These are phyloP conservation scores for Neovahlkampfia damariscottae DNA, from an alignment of 78 protist genomes.

Conservation along the genomic window DNA sequence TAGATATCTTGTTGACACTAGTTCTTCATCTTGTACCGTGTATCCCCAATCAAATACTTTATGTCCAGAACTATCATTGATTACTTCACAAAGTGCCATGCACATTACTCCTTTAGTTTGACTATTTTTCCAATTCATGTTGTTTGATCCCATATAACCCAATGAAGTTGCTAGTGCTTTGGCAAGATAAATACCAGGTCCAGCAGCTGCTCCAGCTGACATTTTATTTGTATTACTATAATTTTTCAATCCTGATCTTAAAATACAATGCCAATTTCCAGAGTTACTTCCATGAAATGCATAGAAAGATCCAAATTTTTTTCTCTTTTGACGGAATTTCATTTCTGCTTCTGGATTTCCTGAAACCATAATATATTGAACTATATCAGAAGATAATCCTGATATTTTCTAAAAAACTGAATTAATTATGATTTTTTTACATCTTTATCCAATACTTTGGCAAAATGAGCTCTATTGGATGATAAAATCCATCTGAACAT, in stretches of 20 bases:
- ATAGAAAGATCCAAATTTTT: background rate
- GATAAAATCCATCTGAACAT: background rate
- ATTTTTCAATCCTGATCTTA: background rate
- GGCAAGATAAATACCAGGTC: background rate
- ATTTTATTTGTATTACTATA: background rate
- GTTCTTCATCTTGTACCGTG: too few relatives aligned
- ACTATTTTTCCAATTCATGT: background rate
- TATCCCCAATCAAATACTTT: too few relatives aligned
- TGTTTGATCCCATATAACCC: background rate
- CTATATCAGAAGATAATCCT: too few relatives aligned
- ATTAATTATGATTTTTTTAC: too few relatives aligned
- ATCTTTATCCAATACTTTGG: background rate
- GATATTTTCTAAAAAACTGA: too few relatives aligned
- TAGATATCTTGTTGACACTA: too few relatives aligned
- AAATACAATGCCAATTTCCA: conserved; percentile 2
- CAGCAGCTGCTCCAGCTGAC: background rate
- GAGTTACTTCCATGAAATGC: background rate
- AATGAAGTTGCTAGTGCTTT: background rate
- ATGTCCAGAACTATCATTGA: too few relatives aligned
- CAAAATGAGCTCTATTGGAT: background rate
- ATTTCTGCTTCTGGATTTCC: background rate
- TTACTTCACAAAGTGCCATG: too few relatives aligned
- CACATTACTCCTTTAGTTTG: too few relatives aligned
- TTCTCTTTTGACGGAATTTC: background rate
- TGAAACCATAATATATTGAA: background rate